Evolutionary conservation across 495 filamentous ascomycete species (phyloP).

Genomic region (Astrothelium macrocarpum): DNA sequence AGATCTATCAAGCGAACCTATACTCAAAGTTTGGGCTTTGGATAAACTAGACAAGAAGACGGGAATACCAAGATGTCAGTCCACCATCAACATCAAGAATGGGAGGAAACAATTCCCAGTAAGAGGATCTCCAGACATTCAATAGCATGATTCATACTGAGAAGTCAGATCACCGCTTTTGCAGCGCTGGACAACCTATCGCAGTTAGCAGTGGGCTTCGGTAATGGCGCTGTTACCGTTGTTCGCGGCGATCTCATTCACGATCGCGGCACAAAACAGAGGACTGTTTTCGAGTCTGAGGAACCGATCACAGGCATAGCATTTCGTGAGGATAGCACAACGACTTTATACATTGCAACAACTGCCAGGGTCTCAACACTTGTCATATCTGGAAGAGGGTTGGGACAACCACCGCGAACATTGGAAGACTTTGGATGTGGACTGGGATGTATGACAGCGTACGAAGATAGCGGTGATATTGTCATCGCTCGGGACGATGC

Average conservation of each 20-base stretch:
- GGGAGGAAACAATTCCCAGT: constrained; percentile 88
- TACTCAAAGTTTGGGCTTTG: constrained; percentile 91
- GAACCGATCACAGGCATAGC: constrained; percentile 91
- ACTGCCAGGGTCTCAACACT: constrained; percentile 81
- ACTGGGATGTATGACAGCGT: constrained; percentile 85
- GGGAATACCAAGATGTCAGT: constrained; percentile 74
- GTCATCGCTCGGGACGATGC: constrained; percentile 89
- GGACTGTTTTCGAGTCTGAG: constrained; percentile 92
- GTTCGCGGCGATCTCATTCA: constrained; percentile 91
- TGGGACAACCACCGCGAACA: constrained; percentile 78
- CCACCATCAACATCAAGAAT: constrained; percentile 77
- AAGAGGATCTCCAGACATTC: constrained; percentile 18
- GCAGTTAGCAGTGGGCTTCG: constrained; percentile 90
- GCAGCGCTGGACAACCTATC: constrained; percentile 74
- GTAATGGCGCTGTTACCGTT: constrained; percentile 86
- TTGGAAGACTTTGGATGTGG: constrained; percentile 84
- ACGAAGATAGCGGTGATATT: constrained; percentile 68
- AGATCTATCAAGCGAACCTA: constrained; percentile 74
- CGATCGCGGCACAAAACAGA: constrained; percentile 89
- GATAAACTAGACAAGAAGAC: constrained; percentile 94
- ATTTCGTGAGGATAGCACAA: constrained; percentile 56
- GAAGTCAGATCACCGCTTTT: constrained; percentile 72
- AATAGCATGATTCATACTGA: constrained; percentile 4
- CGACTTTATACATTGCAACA: constrained; percentile 82
- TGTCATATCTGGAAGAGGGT: constrained; percentile 73